phyloP scores from a whole-genome alignment of 805 yeast species.

The Lachancea lanzarotensis region DNA sequence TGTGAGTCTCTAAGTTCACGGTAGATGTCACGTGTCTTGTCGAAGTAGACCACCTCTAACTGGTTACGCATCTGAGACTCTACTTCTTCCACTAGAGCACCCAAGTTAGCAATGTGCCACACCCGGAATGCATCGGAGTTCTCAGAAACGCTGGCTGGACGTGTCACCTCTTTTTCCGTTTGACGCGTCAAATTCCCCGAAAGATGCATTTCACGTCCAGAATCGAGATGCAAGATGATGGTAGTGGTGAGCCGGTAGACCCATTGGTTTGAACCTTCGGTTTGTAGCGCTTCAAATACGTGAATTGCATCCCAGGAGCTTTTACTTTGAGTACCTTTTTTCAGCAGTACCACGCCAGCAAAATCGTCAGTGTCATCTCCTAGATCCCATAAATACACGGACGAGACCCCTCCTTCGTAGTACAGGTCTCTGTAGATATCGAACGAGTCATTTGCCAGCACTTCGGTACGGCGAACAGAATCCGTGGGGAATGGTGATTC shows the following conservation, averaged over 20 bases:
- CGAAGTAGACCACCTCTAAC: slow-evolving; percentile 90
- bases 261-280: slow-evolving; percentile 19
- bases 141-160: slow-evolving; percentile 25
- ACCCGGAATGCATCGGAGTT: background rate
- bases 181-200: slow-evolving; percentile 88
- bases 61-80: slow-evolving; percentile 82
- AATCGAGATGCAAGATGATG: slow-evolving; percentile 65
- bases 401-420: slow-evolving; percentile 89
- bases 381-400: slow-evolving; percentile 89
- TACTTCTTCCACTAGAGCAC: slow-evolving; percentile 77
- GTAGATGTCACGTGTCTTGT: slow-evolving; percentile 84
- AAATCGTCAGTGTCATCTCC: slow-evolving; percentile 49
- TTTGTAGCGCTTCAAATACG: slow-evolving; percentile 66
- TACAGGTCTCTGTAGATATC: slow-evolving; percentile 89
- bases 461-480: slow-evolving; percentile 64
- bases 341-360: slow-evolving; percentile 86
- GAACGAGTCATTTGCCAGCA: slow-evolving; percentile 80
- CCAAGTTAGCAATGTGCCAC: slow-evolving; percentile 74
- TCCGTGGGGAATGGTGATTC: slow-evolving; percentile 74
- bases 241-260: slow-evolving; percentile 80
- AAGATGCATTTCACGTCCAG: slow-evolving; percentile 39
- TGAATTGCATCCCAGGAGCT: slow-evolving; percentile 92
- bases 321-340: slow-evolving; percentile 42
- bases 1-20: slow-evolving; percentile 51
- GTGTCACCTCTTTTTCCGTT: slow-evolving; percentile 45